phyloP scores from a whole-genome alignment of 495 filamentous ascomycete species.

The Trichoderma erinaceum region DNA sequence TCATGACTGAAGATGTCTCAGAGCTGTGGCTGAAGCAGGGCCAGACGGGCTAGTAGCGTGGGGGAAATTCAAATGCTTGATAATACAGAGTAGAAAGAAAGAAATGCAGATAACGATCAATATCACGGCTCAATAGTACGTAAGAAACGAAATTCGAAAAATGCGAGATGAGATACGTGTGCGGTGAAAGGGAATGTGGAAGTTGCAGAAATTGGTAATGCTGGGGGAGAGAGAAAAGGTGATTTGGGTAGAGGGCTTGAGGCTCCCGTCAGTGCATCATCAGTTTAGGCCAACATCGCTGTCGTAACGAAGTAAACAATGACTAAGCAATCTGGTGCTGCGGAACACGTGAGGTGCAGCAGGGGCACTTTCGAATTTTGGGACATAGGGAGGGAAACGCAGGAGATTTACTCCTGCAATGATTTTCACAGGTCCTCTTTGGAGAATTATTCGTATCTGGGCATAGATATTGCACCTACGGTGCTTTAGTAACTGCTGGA shows the following conservation, averaged over 20 bases:
- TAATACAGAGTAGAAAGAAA: neutral
- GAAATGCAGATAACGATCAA: neutral
- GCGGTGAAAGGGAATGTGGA: neutral
- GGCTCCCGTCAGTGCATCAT: conserved; percentile 12
- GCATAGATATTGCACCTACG: neutral
- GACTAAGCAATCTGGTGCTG: neutral
- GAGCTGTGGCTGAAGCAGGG: neutral
- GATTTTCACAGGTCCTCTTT: neutral
- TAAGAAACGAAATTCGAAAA: neutral
- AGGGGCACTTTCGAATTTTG: neutral
- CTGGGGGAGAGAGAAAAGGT: neutral
- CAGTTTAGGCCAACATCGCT: conserved; percentile 2
- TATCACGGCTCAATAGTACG: neutral
- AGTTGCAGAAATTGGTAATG: neutral
- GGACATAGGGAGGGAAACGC: neutral
- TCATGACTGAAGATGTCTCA: conserved; percentile 19
- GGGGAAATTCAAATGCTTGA: neutral
- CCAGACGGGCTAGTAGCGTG: neutral
- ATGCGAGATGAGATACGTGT: neutral
- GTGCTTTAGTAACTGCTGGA: neutral
- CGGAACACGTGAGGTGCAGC: neutral
- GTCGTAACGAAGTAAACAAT: conserved; percentile 10
- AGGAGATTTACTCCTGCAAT: neutral
- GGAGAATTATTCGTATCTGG: neutral
- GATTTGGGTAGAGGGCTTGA: neutral